Evolutionary conservation across 73 alveolate genomes (phyloP).

Genomic region (Symbiodinium natans): DNA sequence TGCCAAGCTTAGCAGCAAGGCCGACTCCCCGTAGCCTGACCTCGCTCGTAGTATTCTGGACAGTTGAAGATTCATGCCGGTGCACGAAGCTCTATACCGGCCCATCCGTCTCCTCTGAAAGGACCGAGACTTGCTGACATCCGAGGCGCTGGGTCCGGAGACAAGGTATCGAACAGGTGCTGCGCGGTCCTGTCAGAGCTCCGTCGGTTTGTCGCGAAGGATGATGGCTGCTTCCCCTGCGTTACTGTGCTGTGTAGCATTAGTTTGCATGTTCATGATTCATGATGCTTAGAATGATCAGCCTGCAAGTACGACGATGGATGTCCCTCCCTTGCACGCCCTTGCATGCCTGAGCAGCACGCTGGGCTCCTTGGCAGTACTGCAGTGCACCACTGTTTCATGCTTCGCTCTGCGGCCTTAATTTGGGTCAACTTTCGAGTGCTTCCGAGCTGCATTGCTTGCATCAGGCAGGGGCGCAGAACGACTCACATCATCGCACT

Average conservation of each 20-base stretch:
- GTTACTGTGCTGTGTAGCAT: no score
- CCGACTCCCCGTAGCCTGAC: constrained; percentile 22
- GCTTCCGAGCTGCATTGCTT: neutral
- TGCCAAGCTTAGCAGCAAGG: neutral
- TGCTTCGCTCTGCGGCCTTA: neutral
- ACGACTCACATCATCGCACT: constrained; percentile 79
- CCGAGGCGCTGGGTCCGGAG: constrained; percentile 25
- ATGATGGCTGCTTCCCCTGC: no score
- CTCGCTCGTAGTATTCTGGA: no score
- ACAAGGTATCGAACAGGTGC: constrained; percentile 6
- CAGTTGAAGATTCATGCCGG: neutral
- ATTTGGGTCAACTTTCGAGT: neutral
- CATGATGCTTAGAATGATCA: no score
- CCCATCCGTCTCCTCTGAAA: neutral
- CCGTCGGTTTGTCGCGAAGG: neutral
- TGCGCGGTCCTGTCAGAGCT: neutral
- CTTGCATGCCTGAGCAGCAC: neutral
- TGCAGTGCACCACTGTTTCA: neutral
- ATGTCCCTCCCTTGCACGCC: no score
- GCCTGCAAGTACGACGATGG: neutral
- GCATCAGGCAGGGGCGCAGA: constrained; percentile 28
- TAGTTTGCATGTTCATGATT: no score
- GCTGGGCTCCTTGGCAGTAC: neutral
- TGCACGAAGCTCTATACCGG: neutral
- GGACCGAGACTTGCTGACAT: neutral